Evolutionary conservation across 2,329 filamentous ascomycete genomes (phyloP).

Genomic region (Pseudogymnoascus sp.): DNA sequence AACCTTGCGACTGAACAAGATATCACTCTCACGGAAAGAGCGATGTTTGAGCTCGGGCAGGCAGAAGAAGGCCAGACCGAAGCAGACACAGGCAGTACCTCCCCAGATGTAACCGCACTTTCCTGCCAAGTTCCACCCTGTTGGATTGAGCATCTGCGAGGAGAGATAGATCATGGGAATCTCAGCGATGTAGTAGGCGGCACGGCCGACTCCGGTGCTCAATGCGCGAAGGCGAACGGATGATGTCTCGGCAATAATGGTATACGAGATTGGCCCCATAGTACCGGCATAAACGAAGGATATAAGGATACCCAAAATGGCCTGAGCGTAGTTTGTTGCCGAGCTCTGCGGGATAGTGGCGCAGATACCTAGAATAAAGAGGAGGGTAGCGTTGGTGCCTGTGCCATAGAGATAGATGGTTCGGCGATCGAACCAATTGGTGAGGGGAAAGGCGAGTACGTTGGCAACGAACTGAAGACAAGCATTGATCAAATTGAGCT

Average conservation of each 20-base stretch:
- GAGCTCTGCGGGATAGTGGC: constrained; percentile 29
- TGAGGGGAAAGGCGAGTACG: constrained; percentile 30
- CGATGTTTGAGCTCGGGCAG: constrained; percentile 48
- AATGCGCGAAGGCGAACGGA: constrained; percentile 12
- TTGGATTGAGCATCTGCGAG: constrained; percentile 34
- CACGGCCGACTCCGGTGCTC: constrained; percentile 27
- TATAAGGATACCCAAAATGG: constrained; percentile 43
- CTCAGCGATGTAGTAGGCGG: constrained; percentile 24
- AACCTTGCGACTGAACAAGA: constrained; percentile 31
- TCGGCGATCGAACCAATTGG: constrained; percentile 33
- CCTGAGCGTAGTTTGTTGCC: constrained; percentile 32
- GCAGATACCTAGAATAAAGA: constrained; percentile 32
- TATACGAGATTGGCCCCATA: constrained; percentile 38
- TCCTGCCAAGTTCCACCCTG: constrained; percentile 32
- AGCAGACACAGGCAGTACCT: constrained; percentile 47
- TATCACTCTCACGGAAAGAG: constrained; percentile 37
- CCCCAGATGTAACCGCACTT: constrained; percentile 42
- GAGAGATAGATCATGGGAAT: constrained; percentile 22
- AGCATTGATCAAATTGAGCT: not conserved
- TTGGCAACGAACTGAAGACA: constrained; percentile 29
- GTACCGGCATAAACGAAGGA: constrained; percentile 45
- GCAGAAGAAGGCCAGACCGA: constrained; percentile 38
- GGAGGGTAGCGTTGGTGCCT: constrained; percentile 29
- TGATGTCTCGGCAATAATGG: not conserved
- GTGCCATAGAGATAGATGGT: constrained; percentile 35